These are phyloP conservation scores for Sugiyamaella boreocaroliniensis DNA, from an alignment of 805 yeast species.

Conservation along the genomic window DNA sequence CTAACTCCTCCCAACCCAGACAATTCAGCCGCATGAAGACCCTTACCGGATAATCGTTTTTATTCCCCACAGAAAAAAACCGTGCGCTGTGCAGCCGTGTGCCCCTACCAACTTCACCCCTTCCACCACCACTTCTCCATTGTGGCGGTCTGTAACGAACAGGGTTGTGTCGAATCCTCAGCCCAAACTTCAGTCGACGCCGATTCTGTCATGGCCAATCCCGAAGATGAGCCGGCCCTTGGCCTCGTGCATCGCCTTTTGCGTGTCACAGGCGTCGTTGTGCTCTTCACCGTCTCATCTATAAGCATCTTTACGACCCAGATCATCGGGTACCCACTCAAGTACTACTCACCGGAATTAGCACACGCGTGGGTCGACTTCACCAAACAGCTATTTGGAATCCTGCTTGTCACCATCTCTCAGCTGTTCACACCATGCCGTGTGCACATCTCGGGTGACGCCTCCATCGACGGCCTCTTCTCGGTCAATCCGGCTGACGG, in stretches of 20 bases:
- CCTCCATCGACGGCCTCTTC: constrained; percentile 23
- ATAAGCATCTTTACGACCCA: constrained; percentile 20
- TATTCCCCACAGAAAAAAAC: too few relatives aligned
- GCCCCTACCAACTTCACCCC: neutral
- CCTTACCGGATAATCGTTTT: too few relatives aligned
- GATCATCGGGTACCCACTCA: constrained; percentile 27
- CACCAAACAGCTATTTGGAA: constrained; percentile 30
- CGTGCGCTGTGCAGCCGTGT: neutral
- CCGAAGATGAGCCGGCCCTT: neutral
- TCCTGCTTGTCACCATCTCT: constrained; percentile 24
- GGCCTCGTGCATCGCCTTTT: constrained; percentile 1
- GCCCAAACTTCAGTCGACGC: too few relatives aligned
- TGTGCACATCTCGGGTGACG: constrained; percentile 26
- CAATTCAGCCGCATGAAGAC: too few relatives aligned
- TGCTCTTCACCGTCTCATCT: constrained; percentile 9
- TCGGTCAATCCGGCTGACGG: constrained; percentile 16
- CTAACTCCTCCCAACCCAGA: too few relatives aligned
- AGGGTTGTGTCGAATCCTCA: constrained; percentile 1
- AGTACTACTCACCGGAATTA: constrained; percentile 19
- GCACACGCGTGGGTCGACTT: constrained; percentile 28
- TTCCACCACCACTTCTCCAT: neutral
- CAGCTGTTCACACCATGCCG: constrained; percentile 28
- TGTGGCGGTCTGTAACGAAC: constrained; percentile 2
- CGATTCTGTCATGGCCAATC: neutral
- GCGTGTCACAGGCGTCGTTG: constrained; percentile 9